Percentiles rank a stretch among this genome's conserved stretches.
Evolutionary conservation across 2,329 filamentous ascomycete species (phyloP).

Genomic region (Pseudocercospora vitis): DNA sequence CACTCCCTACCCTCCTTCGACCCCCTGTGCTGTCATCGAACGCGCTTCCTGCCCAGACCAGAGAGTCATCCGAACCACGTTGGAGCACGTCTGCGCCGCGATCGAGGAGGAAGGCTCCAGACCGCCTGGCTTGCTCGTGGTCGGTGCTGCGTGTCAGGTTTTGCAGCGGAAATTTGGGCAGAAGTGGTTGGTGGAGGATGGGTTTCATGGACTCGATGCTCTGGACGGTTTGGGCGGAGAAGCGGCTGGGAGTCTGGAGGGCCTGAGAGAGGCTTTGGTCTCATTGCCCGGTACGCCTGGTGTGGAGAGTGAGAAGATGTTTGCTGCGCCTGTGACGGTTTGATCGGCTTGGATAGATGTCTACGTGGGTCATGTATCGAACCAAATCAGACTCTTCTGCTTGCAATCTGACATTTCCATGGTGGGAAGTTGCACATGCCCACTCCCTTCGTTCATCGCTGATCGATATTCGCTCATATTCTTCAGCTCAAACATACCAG

Average conservation of each 20-base stretch:
- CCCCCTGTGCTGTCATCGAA: constrained; percentile 90
- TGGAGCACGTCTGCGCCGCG: constrained; percentile 75
- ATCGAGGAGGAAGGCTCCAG: constrained; percentile 86
- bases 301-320: constrained; percentile 19
- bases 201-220: constrained; percentile 71
- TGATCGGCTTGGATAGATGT: too few species aligned
- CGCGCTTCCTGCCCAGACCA: constrained; percentile 93
- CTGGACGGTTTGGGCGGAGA: constrained; percentile 40
- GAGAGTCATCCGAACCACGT: constrained; percentile 82
- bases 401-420: too few species aligned
- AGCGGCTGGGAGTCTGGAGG: constrained; percentile 32
- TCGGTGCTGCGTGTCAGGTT: constrained; percentile 80
- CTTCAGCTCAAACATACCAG: too few species aligned
- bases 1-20: constrained; percentile 56
- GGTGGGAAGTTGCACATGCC: too few species aligned
- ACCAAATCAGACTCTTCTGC: too few species aligned
- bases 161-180: constrained; percentile 62
- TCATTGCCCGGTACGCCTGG: constrained; percentile 26
- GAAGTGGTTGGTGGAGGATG: constrained; percentile 84
- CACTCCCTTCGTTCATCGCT: too few species aligned
- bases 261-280: constrained; percentile 32
- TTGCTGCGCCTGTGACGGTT: constrained; percentile 12
- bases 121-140: constrained; percentile 83
- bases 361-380: too few species aligned
- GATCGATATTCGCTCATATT: too few species aligned